Evolutionary conservation across 768 basidiomycete species (phyloP), one percentile per base, ranked within the genome.

Genomic region (Pleurotus platypus): DNA sequence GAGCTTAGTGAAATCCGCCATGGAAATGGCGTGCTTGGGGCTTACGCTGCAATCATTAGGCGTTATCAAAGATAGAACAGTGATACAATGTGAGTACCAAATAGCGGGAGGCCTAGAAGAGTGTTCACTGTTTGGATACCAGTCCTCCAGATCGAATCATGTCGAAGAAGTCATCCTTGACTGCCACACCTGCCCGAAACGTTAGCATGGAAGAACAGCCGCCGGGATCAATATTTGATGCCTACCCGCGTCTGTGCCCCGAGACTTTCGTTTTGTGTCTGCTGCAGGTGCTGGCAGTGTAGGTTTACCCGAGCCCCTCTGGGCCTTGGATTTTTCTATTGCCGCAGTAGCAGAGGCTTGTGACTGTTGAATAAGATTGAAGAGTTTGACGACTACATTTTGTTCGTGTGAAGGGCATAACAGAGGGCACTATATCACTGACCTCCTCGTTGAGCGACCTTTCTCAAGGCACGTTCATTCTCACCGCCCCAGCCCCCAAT

Each of bases 401-500:
- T 46, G 42, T 12, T 16, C 30, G 26, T 15, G 22, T 20, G 35
- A 56, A 45, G 39, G 37, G 42, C 27, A 50, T 20, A 18, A 11
- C 7, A 11, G 30, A 11, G 30, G 30, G 30, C 30, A 35, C 30
- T 35, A 35, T 9, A 12, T 8, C 39, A 63, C 81, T 50, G 68
- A 90, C 90, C 90, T 71, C 90, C 90, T 68, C 90, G 77, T 73
- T 87, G 97, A 61, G 87, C 96, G 70, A 82, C 92, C 78, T 89
- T 98, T 69, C 81, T 83, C 65, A 85, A 75, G 58, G 80, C 87
- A 70, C 82, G 82, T 75, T 87, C 92, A 70, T 82, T 83, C 70
- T 90, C 89, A 11, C 81, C 88, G 27, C 90, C 94, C 94, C 94
- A 97, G 42, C 92, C 93, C 57, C 86, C 91, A 67, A 90, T 92